A percentile compares a stretch with the other conserved stretches of the same genome.
phyloP scores from a whole-genome alignment of 2,329 filamentous ascomycete genomes.

The Fusarium phyllophilum region DNA sequence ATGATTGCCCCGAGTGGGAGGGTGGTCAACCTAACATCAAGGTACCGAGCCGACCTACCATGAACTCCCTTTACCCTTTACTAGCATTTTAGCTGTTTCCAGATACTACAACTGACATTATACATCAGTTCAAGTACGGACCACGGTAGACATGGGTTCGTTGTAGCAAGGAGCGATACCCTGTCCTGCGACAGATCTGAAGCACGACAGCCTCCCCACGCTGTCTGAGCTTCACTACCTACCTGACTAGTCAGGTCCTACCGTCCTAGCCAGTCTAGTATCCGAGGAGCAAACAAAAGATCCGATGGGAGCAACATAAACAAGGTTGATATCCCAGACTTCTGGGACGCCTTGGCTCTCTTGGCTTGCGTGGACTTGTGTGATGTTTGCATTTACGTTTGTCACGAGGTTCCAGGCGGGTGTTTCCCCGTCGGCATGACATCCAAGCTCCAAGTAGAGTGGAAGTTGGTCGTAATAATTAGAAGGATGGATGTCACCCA shows the following conservation, averaged over 20 bases:
- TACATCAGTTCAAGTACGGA: slow-evolving; percentile 23
- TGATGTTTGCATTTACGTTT: slow-evolving; percentile 7
- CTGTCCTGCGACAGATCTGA: slow-evolving; percentile 61
- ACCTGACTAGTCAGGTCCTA: slow-evolving; percentile 8
- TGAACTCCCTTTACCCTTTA: slow-evolving; percentile 1
- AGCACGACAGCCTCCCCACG: slow-evolving; percentile 49
- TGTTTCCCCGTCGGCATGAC: slow-evolving; percentile 1
- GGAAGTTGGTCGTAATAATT: slow-evolving; percentile 8
- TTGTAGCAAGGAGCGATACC: slow-evolving; percentile 41
- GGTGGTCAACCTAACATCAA: slow-evolving; percentile 27
- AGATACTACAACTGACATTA: slow-evolving; percentile 25
- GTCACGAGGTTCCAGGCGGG: not conserved
- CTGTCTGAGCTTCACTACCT: slow-evolving; percentile 34
- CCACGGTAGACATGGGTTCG: slow-evolving; percentile 29
- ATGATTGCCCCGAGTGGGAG: slow-evolving; percentile 23
- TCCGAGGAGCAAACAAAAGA: slow-evolving; percentile 13
- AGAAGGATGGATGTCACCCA: not conserved
- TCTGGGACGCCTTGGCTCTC: slow-evolving; percentile 31
- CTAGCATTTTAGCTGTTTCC: slow-evolving; percentile 41
- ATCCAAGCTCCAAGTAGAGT: not conserved
- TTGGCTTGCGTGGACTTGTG: slow-evolving; percentile 17
- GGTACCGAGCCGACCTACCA: not conserved
- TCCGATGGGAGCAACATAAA: not conserved
- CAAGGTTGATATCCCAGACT: slow-evolving; percentile 30
- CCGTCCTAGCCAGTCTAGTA: not conserved